Percentiles rank a stretch among this genome's conserved stretches.
Evolutionary conservation across 176 grass and related monocot genomes (phyloP).

Genomic region (Oryza meyeriana): DNA sequence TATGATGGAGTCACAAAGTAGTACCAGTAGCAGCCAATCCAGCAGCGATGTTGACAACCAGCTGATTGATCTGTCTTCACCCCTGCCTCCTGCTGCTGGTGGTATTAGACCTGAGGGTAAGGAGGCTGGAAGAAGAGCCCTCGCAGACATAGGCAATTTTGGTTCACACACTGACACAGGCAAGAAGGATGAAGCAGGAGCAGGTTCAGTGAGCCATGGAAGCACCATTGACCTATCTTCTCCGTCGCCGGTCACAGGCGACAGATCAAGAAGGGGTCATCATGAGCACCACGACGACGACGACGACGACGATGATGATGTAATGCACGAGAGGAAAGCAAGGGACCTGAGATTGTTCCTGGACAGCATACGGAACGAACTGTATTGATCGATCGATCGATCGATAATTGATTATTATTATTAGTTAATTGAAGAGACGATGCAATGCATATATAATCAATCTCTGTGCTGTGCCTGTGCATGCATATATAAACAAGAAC

Average conservation of each 20-base stretch:
- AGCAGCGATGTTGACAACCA: not conserved
- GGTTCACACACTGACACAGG: not conserved
- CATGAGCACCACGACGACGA: too few species aligned
- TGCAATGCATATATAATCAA: too few species aligned
- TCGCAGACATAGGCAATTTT: constrained; percentile 36
- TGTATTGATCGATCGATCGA: constrained; percentile 32
- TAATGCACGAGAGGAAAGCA: constrained; percentile 41
- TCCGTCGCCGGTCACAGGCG: constrained; percentile 22
- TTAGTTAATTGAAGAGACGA: too few species aligned
- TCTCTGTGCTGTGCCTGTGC: too few species aligned
- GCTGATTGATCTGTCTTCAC: constrained; percentile 24
- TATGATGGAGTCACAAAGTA: not conserved
- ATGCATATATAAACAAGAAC: too few species aligned
- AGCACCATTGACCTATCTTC: constrained; percentile 53
- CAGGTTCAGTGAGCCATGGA: not conserved
- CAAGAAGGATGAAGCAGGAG: constrained; percentile 24
- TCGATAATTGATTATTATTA: too few species aligned
- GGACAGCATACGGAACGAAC: constrained; percentile 49
- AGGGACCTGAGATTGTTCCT: constrained; percentile 34
- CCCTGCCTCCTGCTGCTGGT: constrained; percentile 19
- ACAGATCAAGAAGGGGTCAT: not conserved
- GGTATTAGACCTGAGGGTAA: not conserved
- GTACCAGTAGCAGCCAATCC: not conserved
- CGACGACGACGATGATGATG: constrained; percentile 1
- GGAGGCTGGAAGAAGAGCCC: constrained; percentile 30